These are phyloP conservation scores for Juglanconis oblonga DNA, from an alignment of 2,329 filamentous ascomycete species.

Conservation along the genomic window DNA sequence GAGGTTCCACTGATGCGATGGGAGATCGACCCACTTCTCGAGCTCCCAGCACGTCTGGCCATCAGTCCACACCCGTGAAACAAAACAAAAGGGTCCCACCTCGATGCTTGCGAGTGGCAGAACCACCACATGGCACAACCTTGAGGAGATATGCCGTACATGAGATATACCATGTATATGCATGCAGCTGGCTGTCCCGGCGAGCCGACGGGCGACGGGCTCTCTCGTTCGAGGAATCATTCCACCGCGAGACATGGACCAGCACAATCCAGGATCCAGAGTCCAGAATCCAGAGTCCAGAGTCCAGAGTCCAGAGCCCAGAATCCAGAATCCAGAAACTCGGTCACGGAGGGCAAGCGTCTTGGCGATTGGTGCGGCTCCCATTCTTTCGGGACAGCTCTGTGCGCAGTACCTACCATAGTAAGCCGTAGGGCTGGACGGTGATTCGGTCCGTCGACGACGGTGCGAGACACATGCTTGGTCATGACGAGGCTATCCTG, in stretches of 20 bases:
- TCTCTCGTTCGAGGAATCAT: neutral
- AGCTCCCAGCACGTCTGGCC: neutral
- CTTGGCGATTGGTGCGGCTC: neutral
- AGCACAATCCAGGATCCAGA: neutral
- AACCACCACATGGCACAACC: neutral
- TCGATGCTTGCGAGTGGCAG: neutral
- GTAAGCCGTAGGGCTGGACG: neutral
- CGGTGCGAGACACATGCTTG: too few species aligned
- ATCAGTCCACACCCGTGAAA: neutral
- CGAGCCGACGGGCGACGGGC: neutral
- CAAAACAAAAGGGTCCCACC: neutral
- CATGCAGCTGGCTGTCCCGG: neutral
- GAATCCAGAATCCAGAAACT: neutral
- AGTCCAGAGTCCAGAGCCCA: too few species aligned
- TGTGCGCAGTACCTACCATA: neutral
- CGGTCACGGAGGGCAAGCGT: neutral
- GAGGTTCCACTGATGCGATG: neutral
- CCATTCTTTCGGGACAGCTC: too few species aligned
- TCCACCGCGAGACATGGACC: neutral
- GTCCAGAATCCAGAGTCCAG: too few species aligned
- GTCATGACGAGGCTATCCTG: too few species aligned
- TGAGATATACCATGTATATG: neutral
- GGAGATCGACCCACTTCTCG: neutral
- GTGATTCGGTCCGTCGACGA: too few species aligned
- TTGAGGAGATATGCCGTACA: neutral